Conservation (phyloP, 1,139 yeast species). For the Fermentozyma sake region DNA sequence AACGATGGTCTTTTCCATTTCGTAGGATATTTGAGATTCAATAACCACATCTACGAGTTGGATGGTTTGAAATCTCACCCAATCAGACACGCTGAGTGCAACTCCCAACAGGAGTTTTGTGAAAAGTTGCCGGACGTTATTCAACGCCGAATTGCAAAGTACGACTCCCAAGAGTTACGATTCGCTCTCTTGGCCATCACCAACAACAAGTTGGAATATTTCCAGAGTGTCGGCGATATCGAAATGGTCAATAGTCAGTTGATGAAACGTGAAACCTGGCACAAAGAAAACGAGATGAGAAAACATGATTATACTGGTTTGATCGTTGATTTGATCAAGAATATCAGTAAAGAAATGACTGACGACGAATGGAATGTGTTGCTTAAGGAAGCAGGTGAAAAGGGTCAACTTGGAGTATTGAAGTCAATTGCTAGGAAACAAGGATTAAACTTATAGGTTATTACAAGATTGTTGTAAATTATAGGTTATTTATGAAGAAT, state of each 20-base stretch:
- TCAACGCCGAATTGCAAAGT: conserved; percentile 41
- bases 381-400: conserved; percentile 28
- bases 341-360: conserved; percentile 26
- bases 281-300: conserved; percentile 42
- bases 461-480: no score
- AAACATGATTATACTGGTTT: conserved; percentile 55
- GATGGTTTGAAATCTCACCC: conserved; percentile 65
- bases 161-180: conserved; percentile 47
- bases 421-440: conserved; percentile 3
- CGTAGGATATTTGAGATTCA: conserved; percentile 48
- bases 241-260: conserved; percentile 22
- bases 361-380: conserved; percentile 45
- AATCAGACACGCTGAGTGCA: conserved; percentile 47
- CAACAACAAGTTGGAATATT: conserved; percentile 43
- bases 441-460: no score
- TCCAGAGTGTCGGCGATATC: conserved; percentile 35
- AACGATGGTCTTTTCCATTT: conserved; percentile 62
- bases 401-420: conserved; percentile 12
- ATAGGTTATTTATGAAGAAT: no score
- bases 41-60: conserved; percentile 55
- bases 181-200: conserved; percentile 60
- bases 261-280: conserved; percentile 36
- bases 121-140: conserved; percentile 41
- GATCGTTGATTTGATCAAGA: conserved; percentile 43
- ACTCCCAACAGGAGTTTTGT: conserved; percentile 37